Base-by-base conservation (phyloP, 495 filamentous ascomycete species). In the Durotheca rogersii region DNA sequence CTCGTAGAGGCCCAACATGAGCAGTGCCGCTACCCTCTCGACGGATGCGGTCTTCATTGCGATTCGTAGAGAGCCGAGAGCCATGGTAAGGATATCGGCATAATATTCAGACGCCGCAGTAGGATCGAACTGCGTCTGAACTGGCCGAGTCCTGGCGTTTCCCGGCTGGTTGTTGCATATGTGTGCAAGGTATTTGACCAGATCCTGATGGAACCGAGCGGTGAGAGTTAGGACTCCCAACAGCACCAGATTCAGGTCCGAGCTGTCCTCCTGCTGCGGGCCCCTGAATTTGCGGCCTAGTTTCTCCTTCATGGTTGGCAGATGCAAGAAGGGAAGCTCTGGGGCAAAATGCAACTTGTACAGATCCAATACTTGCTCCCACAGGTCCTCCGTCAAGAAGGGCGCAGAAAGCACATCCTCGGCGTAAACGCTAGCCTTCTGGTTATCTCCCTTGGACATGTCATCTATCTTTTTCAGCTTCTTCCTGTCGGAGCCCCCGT, bases 1-100 rank as follows among this genome's bases (percentile, higher is more conserved):
- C 60, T 92, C 88, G 57, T 93, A 88, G 15, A 93, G 73, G 0
- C 82, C 86, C 7, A 95, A 72, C 88, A 94, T 93, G 33, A 93
- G 69, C 14, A 88, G 73, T 3, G 85, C 87, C 58, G 92, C 87
- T 2, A 87, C 82, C 16, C 84, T 77, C 45, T 90, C 82, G 4
- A 94, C 72, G 7, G 76, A 85, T 58, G 60, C 83, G 57, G 41
- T 74, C 46, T 62, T 80, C 74, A 72, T 85, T 57, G 64, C 73
- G 53, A 63, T 77, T 63, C 65, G 73, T 62, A 77, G 71, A 45
- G 60, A 79, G 31, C 80, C 81, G 46, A 88, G 77, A 35, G 81
- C 80, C 67, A 75, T 80, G 53, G 82, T 83, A 17, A 89, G 72
- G 21, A 86, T 81, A 11, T 80, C 78, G 32, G 86, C 85, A 72